These are phyloP conservation scores for Lactifluus hygrophoroides DNA, from an alignment of 768 basidiomycete genomes.

Conservation along the genomic window DNA sequence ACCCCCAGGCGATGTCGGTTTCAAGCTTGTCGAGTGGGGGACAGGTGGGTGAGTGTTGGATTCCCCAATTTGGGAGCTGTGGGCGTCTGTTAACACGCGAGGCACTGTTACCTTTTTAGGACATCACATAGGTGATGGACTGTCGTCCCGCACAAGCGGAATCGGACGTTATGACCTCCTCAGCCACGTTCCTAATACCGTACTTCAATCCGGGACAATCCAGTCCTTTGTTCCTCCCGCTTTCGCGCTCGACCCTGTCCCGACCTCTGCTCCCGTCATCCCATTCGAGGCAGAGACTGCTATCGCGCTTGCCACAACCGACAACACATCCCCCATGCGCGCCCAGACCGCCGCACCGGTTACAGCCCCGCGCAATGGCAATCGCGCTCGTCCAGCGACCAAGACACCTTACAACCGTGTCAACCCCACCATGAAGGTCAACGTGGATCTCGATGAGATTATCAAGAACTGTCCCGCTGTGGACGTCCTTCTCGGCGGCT, in stretches of 20 bases:
- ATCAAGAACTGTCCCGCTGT: slow-evolving; percentile 17
- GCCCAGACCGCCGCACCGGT: background rate
- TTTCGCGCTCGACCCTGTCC: background rate
- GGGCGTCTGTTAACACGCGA: slow-evolving; percentile 6
- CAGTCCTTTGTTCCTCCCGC: slow-evolving; percentile 5
- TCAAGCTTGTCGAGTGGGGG: background rate
- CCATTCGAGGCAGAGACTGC: background rate
- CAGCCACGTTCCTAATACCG: slow-evolving; percentile 9
- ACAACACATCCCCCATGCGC: background rate
- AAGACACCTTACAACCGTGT: slow-evolving; percentile 6
- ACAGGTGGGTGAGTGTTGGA: background rate
- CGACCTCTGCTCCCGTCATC: background rate
- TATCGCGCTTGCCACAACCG: background rate
- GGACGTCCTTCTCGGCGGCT: slow-evolving; percentile 19
- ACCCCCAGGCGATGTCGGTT: background rate
- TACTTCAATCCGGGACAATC: background rate
- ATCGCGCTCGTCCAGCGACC: background rate
- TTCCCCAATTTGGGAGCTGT: background rate
- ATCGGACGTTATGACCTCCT: slow-evolving; percentile 2
- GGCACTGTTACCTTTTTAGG: background rate
- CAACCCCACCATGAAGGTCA: background rate
- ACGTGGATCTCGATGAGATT: slow-evolving; percentile 1
- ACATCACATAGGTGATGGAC: background rate
- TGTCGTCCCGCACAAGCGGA: background rate
- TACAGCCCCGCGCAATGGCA: background rate